Evolutionary conservation across 768 basidiomycete species (phyloP).

Genomic region (Myochromella boudieri): DNA sequence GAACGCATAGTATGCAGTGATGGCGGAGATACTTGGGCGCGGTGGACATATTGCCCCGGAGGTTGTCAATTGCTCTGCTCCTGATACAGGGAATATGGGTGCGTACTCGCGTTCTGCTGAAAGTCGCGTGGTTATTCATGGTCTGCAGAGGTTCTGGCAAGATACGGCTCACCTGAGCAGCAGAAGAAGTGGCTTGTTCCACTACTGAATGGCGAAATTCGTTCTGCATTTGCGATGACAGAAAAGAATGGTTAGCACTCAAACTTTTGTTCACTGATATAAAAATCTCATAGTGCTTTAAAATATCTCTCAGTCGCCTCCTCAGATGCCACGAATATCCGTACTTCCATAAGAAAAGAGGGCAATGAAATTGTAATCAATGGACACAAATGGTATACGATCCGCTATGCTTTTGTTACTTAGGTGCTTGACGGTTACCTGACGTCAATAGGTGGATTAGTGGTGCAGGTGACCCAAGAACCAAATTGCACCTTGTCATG

Average conservation of each 20-base stretch:
- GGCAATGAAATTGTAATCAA: conserved; percentile 90
- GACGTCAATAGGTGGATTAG: conserved; percentile 81
- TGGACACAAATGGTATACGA: conserved; percentile 90
- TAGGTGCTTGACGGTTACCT: neutral
- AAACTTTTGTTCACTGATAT: too few relatives aligned
- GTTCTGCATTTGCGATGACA: conserved; percentile 96
- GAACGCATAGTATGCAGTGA: conserved; percentile 79
- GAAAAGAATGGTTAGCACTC: conserved; percentile 81
- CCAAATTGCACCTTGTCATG: conserved; percentile 88
- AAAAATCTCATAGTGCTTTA: too few relatives aligned
- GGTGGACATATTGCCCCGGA: conserved; percentile 82
- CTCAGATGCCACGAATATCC: conserved; percentile 94
- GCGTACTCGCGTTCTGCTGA: conserved; percentile 22
- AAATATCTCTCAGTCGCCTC: conserved; percentile 83
- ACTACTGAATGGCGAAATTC: conserved; percentile 88
- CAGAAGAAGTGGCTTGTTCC: conserved; percentile 89
- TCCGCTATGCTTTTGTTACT: neutral
- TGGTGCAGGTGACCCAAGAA: conserved; percentile 92
- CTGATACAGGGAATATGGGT: conserved; percentile 99
- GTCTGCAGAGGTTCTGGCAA: conserved; percentile 86
- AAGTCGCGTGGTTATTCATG: too few relatives aligned
- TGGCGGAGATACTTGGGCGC: conserved; percentile 94
- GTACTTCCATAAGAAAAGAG: conserved; percentile 80
- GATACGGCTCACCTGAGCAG: conserved; percentile 89
- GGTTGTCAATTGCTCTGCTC: conserved; percentile 91